Conservation (phyloP, 768 basidiomycete species). For the Boletus fagicola region DNA sequence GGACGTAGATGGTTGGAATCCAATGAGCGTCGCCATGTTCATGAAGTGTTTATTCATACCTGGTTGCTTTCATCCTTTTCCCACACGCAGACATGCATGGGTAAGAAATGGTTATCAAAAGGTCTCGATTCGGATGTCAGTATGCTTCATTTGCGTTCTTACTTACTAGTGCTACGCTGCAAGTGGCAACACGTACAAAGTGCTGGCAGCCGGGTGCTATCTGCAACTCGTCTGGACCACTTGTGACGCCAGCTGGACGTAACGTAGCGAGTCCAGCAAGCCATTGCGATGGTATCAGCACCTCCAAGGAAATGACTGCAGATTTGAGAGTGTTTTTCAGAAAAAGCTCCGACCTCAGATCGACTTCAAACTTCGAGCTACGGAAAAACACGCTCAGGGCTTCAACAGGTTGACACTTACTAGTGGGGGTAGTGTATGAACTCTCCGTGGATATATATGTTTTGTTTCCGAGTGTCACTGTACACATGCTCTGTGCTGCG, state of each 20-base stretch:
- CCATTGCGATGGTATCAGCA: too few relatives aligned
- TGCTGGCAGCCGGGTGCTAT: not conserved
- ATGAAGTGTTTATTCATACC: not conserved
- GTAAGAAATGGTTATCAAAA: not conserved
- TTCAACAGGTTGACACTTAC: too few relatives aligned
- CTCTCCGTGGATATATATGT: too few relatives aligned
- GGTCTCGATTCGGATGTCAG: not conserved
- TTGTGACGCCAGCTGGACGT: not conserved
- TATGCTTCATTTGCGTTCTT: not conserved
- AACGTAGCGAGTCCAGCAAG: too few relatives aligned
- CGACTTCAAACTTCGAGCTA: too few relatives aligned
- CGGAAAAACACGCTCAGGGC: too few relatives aligned
- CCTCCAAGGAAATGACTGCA: too few relatives aligned
- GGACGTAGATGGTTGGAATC: not conserved
- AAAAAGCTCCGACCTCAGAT: too few relatives aligned
- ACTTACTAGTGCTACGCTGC: not conserved
- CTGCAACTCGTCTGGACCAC: not conserved
- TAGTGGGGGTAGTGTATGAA: too few relatives aligned
- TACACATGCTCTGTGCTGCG: too few relatives aligned
- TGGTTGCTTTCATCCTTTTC: not conserved
- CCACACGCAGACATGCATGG: constrained; percentile 5
- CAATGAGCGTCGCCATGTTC: not conserved
- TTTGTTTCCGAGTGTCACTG: too few relatives aligned
- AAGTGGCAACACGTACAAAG: not conserved
- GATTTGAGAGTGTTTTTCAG: too few relatives aligned